Conservation (phyloP, 1,139 yeast genomes). For the Pneumocystis carinii region DNA sequence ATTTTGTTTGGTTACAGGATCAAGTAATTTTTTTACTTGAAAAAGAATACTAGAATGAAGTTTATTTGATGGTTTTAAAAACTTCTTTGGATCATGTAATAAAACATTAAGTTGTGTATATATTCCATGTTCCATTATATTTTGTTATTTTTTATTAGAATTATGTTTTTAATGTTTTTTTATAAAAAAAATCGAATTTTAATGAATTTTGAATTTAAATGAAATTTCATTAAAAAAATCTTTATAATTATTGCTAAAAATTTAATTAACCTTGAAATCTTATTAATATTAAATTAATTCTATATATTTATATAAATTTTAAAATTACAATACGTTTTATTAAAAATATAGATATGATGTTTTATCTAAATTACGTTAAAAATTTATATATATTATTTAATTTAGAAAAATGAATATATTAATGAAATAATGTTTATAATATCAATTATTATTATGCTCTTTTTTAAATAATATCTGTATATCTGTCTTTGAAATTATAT, state of each 20-base stretch:
- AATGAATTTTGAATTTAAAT: background rate
- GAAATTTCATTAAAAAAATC: too few species aligned
- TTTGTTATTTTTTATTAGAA: background rate
- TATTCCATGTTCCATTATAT: background rate
- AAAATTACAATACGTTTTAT: background rate
- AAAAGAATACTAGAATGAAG: constrained; percentile 8
- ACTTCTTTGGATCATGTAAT: constrained; percentile 4
- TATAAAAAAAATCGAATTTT: background rate
- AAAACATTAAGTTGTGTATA: background rate
- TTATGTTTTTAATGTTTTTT: background rate
- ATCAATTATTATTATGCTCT: background rate
- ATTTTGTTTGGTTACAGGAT: constrained; percentile 47
- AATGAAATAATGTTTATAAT: background rate
- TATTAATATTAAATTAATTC: background rate
- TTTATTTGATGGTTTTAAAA: constrained; percentile 9
- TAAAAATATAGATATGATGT: background rate
- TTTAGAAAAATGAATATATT: background rate
- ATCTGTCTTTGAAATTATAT: too few species aligned
- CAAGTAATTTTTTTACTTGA: constrained; percentile 25
- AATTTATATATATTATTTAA: background rate
- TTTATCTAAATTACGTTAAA: background rate
- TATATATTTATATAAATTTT: background rate
- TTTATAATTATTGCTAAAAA: too few species aligned
- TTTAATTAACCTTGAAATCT: background rate
- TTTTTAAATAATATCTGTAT: too few species aligned